These are phyloP conservation scores for Phialemoniopsis sp. DNA, from an alignment of 2,329 filamentous ascomycete genomes.

Conservation along the genomic window DNA sequence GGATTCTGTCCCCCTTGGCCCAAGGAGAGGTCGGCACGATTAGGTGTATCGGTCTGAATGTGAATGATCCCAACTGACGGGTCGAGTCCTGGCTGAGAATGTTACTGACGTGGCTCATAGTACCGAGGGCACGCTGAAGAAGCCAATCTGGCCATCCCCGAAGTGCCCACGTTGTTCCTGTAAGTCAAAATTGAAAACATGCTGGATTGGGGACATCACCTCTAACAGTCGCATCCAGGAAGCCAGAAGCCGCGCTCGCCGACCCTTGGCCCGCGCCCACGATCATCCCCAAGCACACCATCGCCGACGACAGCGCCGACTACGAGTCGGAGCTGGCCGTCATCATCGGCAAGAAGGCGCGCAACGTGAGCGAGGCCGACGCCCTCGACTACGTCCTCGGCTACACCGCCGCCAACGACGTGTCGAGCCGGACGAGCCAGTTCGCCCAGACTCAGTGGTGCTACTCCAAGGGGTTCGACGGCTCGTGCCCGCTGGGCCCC, in stretches of 20 bases:
- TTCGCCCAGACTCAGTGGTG: slow-evolving; percentile 50
- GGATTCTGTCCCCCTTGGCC: slow-evolving; percentile 46
- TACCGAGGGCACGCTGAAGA: slow-evolving; percentile 47
- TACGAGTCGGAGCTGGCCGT: slow-evolving; percentile 48
- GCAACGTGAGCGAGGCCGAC: slow-evolving; percentile 39
- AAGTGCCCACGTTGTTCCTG: slow-evolving; percentile 53
- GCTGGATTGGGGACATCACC: neutral
- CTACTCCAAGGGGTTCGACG: slow-evolving; percentile 57
- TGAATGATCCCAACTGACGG: slow-evolving; percentile 14
- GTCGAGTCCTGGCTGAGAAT: neutral
- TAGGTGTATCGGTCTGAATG: slow-evolving; percentile 55
- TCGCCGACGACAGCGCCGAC: slow-evolving; percentile 49
- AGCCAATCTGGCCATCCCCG: slow-evolving; percentile 45
- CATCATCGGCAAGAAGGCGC: slow-evolving; percentile 49
- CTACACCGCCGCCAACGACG: slow-evolving; percentile 47
- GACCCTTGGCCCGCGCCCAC: slow-evolving; percentile 50
- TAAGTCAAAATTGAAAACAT: slow-evolving; percentile 2
- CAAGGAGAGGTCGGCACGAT: slow-evolving; percentile 49
- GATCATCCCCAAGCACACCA: slow-evolving; percentile 47
- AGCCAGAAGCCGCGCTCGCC: slow-evolving; percentile 48
- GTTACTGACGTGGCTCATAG: slow-evolving; percentile 5
- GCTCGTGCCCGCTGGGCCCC: slow-evolving; percentile 49
- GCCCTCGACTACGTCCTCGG: slow-evolving; percentile 45
- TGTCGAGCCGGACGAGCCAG: slow-evolving; percentile 55
- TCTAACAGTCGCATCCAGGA: slow-evolving; percentile 20